Evolutionary conservation across 495 filamentous ascomycete genomes (phyloP).

Genomic region (Penicillium verhagenii): DNA sequence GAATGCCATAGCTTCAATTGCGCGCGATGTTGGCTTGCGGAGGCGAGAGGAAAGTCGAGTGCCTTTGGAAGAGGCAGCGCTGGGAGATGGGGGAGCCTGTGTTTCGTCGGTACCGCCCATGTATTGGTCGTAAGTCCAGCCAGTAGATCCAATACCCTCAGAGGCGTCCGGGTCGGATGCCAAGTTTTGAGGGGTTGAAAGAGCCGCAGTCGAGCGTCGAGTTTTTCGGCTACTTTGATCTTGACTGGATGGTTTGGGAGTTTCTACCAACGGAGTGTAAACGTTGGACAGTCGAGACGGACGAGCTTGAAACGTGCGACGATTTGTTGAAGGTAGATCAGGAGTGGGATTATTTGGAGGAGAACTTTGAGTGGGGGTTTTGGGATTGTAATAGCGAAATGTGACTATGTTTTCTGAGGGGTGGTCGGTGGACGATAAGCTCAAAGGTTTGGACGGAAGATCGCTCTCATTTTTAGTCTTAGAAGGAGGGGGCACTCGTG

Average conservation of each 20-base stretch:
- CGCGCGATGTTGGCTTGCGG: conserved; percentile 41
- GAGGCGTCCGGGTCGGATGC: conserved; percentile 14
- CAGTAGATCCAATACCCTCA: conserved; percentile 10
- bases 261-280: conserved; percentile 21
- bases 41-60: conserved; percentile 34
- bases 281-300: conserved; percentile 28
- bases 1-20: conserved; percentile 38
- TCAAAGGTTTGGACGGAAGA: conserved; percentile 8
- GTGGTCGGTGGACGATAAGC: conserved; percentile 11
- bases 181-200: conserved; percentile 12
- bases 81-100: conserved; percentile 28
- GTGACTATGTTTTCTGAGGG: conserved; percentile 5
- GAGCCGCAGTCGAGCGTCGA: conserved; percentile 12
- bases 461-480: conserved; percentile 4
- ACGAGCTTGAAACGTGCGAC: conserved; percentile 20
- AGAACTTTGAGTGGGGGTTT: conserved; percentile 3
- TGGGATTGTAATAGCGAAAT: conserved; percentile 12
- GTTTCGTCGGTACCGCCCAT: conserved; percentile 28
- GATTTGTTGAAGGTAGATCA: conserved; percentile 14
- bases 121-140: conserved; percentile 20
- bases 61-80: conserved; percentile 24
- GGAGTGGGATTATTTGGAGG: not conserved
- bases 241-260: conserved; percentile 10
- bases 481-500: conserved; percentile 11
- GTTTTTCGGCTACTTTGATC: conserved; percentile 15